These are phyloP conservation scores for Rhizopus arrhizus DNA, from an alignment of 371 early-diverging fungal species.

Conservation along the genomic window DNA sequence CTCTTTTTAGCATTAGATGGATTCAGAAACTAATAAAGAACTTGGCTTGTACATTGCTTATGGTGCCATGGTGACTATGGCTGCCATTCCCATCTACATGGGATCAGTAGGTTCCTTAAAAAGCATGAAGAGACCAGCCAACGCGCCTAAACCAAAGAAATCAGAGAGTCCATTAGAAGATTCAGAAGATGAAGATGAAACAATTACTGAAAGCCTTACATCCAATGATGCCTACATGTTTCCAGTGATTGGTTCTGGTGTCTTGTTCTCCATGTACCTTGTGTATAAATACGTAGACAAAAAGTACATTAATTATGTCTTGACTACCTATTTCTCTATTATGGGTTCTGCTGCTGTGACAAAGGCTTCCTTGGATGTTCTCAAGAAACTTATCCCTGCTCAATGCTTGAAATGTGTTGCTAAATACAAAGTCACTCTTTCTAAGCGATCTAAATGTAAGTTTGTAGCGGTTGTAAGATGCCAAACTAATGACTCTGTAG, in stretches of 20 bases:
- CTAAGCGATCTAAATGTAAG: constrained; percentile 73
- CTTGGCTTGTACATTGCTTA: constrained; percentile 76
- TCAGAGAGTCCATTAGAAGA: constrained; percentile 42
- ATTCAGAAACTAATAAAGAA: constrained; percentile 15
- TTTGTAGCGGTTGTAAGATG: not conserved
- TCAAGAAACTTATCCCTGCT: constrained; percentile 53
- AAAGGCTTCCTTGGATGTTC: constrained; percentile 61
- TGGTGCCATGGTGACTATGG: constrained; percentile 86
- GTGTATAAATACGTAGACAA: constrained; percentile 84
- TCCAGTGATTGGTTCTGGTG: constrained; percentile 87
- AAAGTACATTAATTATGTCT: constrained; percentile 80
- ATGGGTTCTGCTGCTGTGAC: constrained; percentile 81
- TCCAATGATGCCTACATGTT: constrained; percentile 92
- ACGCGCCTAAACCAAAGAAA: constrained; percentile 42
- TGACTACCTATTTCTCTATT: constrained; percentile 87
- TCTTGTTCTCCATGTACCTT: constrained; percentile 84
- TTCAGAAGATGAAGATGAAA: constrained; percentile 62
- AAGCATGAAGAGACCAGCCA: constrained; percentile 67
- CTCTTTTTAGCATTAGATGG: constrained; percentile 12
- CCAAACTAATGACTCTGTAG: constrained; percentile 24
- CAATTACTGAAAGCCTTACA: constrained; percentile 76
- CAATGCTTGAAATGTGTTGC: constrained; percentile 57
- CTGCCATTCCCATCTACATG: constrained; percentile 83
- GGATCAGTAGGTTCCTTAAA: constrained; percentile 82
- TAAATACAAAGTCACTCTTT: constrained; percentile 71